Evolutionary conservation across 2,329 filamentous ascomycete species (phyloP).

Genomic region (Elsinoe arachidis): DNA sequence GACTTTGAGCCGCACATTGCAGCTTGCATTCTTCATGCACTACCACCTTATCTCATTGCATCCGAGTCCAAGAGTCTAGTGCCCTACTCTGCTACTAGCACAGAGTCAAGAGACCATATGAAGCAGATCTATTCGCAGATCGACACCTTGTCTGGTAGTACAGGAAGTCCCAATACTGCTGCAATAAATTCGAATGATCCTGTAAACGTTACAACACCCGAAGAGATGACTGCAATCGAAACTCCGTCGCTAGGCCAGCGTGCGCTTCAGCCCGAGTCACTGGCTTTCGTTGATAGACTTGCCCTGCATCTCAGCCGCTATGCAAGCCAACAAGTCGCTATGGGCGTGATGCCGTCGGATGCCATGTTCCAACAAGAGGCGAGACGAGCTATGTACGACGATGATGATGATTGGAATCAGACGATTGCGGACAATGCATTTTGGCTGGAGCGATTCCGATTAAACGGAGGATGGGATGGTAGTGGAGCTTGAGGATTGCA

Average conservation of each 20-base stretch:
- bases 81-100: conserved; percentile 38
- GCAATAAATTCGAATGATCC: too few species aligned
- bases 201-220: too few species aligned
- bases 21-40: conserved; percentile 41
- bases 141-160: not conserved
- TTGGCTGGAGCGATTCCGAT: conserved; percentile 11
- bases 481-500: not conserved
- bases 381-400: conserved; percentile 13
- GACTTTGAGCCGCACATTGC: conserved; percentile 42
- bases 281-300: not conserved
- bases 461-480: not conserved
- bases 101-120: not conserved
- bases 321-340: conserved; percentile 10
- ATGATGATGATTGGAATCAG: conserved; percentile 15
- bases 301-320: conserved; percentile 13
- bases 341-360: conserved; percentile 12
- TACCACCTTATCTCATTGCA: conserved; percentile 44
- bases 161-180: not conserved
- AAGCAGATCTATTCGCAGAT: not conserved
- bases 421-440: conserved; percentile 12
- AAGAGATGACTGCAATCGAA: too few species aligned
- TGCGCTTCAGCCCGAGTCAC: conserved; percentile 20
- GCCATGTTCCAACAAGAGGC: conserved; percentile 15
- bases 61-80: conserved; percentile 38
- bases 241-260: conserved; percentile 1